Evolutionary conservation across 2,329 filamentous ascomycete genomes (phyloP).

Genomic region (Mollisiaceae sp.): DNA sequence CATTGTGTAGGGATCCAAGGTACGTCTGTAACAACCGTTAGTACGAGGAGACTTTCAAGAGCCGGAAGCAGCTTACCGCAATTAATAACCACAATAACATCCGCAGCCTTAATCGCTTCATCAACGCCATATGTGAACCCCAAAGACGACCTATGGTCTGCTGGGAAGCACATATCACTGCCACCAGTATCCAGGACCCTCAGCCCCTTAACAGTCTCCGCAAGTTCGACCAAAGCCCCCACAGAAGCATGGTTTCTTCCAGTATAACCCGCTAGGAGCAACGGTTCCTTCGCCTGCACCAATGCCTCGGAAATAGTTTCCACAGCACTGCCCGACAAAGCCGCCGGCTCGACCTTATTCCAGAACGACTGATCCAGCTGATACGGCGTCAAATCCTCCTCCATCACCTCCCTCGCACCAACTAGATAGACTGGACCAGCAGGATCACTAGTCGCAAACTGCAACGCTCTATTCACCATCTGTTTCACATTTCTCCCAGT

Average conservation of each 20-base stretch:
- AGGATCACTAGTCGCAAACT: constrained; percentile 72
- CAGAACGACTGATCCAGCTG: constrained; percentile 62
- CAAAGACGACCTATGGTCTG: constrained; percentile 69
- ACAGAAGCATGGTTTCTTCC: constrained; percentile 71
- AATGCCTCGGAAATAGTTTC: constrained; percentile 63
- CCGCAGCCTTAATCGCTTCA: constrained; percentile 74
- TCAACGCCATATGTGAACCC: constrained; percentile 78
- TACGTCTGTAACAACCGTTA: constrained; percentile 61
- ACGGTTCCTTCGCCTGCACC: constrained; percentile 65
- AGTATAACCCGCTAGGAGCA: constrained; percentile 73
- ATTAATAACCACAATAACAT: constrained; percentile 84
- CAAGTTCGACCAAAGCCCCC: constrained; percentile 66
- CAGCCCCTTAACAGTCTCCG: constrained; percentile 69
- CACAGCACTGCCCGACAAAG: constrained; percentile 59
- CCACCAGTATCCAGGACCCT: constrained; percentile 78
- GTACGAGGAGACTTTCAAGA: background rate
- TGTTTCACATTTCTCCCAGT: constrained; percentile 77
- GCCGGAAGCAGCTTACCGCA: constrained; percentile 50
- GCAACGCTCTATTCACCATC: constrained; percentile 73
- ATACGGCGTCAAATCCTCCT: constrained; percentile 69
- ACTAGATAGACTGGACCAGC: constrained; percentile 72
- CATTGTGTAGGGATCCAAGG: constrained; percentile 88
- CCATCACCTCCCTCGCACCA: constrained; percentile 71
- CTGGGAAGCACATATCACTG: constrained; percentile 82
- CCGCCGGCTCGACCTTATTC: constrained; percentile 63